A percentile compares a stretch with the other conserved stretches of the same genome.
phyloP scores from a whole-genome alignment of 345 rosid genomes.

The Dipteronia sinensis region DNA sequence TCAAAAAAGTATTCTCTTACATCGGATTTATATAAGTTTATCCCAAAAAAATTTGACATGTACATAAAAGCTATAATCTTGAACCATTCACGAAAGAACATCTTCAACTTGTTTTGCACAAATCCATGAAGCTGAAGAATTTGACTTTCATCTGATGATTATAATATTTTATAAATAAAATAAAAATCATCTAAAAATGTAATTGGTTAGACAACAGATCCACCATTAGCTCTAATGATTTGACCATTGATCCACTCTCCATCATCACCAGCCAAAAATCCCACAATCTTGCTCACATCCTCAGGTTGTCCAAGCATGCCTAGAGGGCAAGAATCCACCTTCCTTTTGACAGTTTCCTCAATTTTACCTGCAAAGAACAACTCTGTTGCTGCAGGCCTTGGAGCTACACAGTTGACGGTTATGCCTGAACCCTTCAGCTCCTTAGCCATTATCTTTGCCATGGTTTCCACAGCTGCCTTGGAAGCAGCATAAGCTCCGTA shows the following conservation, averaged over 20 bases:
- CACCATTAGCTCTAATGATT: conserved; percentile 52
- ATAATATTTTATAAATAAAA: conserved; percentile 8
- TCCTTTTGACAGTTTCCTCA: conserved; percentile 44
- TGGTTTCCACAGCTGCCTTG: conserved; percentile 57
- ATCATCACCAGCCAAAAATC: conserved; percentile 49
- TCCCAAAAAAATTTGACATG: too few species aligned
- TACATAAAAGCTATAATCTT: too few species aligned
- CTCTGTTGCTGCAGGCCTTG: conserved; percentile 61
- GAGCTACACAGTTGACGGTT: conserved; percentile 59
- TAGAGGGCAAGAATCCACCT: conserved; percentile 44
- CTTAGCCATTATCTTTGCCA: conserved; percentile 49
- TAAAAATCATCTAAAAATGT: background rate
- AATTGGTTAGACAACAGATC: conserved; percentile 35
- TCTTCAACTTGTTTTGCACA: too few species aligned
- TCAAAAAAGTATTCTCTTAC: too few species aligned
- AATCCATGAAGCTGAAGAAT: too few species aligned
- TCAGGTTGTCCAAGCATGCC: conserved; percentile 50
- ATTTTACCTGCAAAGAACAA: conserved; percentile 52
- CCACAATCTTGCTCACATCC: conserved; percentile 47
- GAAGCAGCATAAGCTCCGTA: conserved; percentile 58
- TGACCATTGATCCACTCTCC: conserved; percentile 72
- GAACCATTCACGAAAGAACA: too few species aligned
- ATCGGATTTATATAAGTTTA: too few species aligned
- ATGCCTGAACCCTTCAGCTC: conserved; percentile 62
- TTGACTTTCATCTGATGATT: too few species aligned